Conservation (phyloP, 2,329 filamentous ascomycete genomes). For the Lasiodiplodia sp. region DNA sequence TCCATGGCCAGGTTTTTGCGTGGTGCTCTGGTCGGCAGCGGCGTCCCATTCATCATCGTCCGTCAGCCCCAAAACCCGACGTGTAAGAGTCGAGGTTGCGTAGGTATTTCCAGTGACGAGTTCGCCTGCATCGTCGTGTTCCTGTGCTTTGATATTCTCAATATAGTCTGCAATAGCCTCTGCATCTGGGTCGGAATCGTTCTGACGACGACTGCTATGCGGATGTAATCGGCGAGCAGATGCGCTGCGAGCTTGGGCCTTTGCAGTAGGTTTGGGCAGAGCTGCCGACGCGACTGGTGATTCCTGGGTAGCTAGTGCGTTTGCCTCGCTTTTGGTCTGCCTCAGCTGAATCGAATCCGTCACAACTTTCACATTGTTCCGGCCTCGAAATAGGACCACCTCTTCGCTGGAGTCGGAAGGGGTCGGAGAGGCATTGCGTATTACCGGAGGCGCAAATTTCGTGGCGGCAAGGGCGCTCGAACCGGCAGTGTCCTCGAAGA, state of each 20-base stretch:
- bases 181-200: conserved; percentile 51
- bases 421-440: conserved; percentile 51
- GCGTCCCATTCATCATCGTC: conserved; percentile 41
- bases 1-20: neutral
- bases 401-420: conserved; percentile 73
- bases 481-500: conserved; percentile 27
- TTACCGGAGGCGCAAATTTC: conserved; percentile 31
- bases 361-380: conserved; percentile 31
- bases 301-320: neutral
- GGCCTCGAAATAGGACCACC: conserved; percentile 59
- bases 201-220: neutral
- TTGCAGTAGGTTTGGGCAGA: too few relatives aligned
- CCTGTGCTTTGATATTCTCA: conserved; percentile 65
- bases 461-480: conserved; percentile 7
- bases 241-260: neutral
- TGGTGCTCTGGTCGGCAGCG: neutral
- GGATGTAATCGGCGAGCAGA: neutral
- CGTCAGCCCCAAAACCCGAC: conserved; percentile 44
- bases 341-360: conserved; percentile 15
- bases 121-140: conserved; percentile 41
- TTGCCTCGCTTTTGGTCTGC: neutral
- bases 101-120: conserved; percentile 9
- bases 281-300: neutral
- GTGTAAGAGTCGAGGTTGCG: conserved; percentile 32
- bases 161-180: conserved; percentile 74